A percentile compares a stretch with the other conserved stretches of the same genome.
These are phyloP conservation scores for Ceratocystis ficicola DNA, from an alignment of 2,329 filamentous ascomycete genomes.

Conservation along the genomic window DNA sequence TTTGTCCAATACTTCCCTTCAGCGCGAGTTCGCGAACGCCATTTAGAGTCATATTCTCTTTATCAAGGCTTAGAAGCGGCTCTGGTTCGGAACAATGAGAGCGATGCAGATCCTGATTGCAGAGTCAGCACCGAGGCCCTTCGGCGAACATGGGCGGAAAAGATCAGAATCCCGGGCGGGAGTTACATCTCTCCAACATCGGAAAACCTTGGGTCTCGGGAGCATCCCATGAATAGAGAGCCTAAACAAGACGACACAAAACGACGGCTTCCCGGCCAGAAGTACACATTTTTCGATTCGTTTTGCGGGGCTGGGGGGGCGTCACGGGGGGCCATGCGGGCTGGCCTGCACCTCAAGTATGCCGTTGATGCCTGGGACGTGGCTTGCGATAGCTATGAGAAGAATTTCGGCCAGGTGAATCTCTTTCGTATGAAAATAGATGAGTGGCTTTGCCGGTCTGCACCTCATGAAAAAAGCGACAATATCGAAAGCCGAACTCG, in stretches of 20 bases:
- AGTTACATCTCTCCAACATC: constrained; percentile 14
- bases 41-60: constrained; percentile 23
- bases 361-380: constrained; percentile 50
- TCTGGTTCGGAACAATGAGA: constrained; percentile 28
- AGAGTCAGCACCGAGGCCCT: constrained; percentile 28
- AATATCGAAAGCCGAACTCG: constrained; percentile 25
- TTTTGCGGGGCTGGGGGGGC: constrained; percentile 65
- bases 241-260: neutral
- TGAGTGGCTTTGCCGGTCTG: constrained; percentile 35
- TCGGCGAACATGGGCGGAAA: constrained; percentile 28
- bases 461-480: neutral
- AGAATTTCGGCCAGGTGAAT: constrained; percentile 44
- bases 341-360: constrained; percentile 47
- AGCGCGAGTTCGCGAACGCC: constrained; percentile 20
- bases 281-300: constrained; percentile 57
- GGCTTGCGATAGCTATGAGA: constrained; percentile 45
- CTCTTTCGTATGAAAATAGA: constrained; percentile 39
- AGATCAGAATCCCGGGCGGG: constrained; percentile 17
- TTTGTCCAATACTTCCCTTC: constrained; percentile 28
- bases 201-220: neutral
- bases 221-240: neutral
- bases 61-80: constrained; percentile 31
- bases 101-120: constrained; percentile 27
- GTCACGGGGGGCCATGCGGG: constrained; percentile 48
- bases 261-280: constrained; percentile 29